phyloP scores from a whole-genome alignment of 352 stramenopile genomes.

The Globisporangium yorkense region DNA sequence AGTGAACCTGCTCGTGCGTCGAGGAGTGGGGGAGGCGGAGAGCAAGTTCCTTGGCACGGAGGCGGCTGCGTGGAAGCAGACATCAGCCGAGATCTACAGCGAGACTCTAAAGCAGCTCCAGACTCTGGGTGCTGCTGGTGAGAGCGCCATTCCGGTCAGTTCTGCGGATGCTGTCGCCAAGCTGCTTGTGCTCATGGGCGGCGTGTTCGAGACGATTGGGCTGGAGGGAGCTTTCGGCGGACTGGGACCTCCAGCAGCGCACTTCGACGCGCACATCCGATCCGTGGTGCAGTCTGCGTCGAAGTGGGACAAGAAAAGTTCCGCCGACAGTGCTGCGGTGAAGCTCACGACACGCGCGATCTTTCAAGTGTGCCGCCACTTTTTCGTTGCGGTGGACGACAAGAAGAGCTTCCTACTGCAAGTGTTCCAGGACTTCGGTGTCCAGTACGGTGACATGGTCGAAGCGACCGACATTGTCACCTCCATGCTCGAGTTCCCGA shows the following conservation, averaged over 20 bases:
- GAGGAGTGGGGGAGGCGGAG: slow-evolving; percentile 14
- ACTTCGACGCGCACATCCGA: slow-evolving; percentile 47
- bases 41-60: slow-evolving; percentile 6
- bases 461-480: slow-evolving; percentile 54
- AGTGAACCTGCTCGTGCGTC: slow-evolving; percentile 23
- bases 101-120: slow-evolving; percentile 29
- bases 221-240: slow-evolving; percentile 13
- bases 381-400: slow-evolving; percentile 41
- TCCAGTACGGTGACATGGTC: slow-evolving; percentile 62
- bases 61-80: slow-evolving; percentile 26
- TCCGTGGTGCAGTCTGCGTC: slow-evolving; percentile 30
- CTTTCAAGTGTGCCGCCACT: slow-evolving; percentile 37
- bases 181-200: slow-evolving; percentile 39
- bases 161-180: slow-evolving; percentile 13
- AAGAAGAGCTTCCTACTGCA: slow-evolving; percentile 69
- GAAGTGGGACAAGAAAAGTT: slow-evolving; percentile 21
- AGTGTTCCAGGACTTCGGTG: slow-evolving; percentile 57
- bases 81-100: slow-evolving; percentile 27
- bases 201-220: slow-evolving; percentile 31
- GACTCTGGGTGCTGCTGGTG: slow-evolving; percentile 8
- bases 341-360: slow-evolving; percentile 22
- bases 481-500: slow-evolving; percentile 48
- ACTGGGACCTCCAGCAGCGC: slow-evolving; percentile 15
- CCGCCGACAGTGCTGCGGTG: not conserved
- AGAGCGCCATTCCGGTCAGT: not conserved